phyloP scores from a whole-genome alignment of 306 rosid genomes.

The Lotus japonicus region DNA sequence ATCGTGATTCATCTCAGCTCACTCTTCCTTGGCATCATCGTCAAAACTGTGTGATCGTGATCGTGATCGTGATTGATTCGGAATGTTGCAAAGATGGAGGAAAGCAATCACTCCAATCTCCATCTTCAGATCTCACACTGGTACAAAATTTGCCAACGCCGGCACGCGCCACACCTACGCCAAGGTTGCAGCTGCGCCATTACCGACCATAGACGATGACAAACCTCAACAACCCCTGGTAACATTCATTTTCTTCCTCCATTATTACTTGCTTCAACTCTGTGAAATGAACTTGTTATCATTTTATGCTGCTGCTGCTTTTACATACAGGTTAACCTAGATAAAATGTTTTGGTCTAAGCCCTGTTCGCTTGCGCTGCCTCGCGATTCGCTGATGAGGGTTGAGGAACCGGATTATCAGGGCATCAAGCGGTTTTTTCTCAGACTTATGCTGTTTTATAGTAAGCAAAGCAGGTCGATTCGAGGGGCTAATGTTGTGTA shows the following conservation, averaged over 20 bases:
- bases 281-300: not conserved
- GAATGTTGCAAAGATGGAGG: conserved; percentile 66
- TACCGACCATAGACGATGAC: conserved; percentile 24
- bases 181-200: conserved; percentile 46
- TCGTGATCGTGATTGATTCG: not conserved
- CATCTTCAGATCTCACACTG: conserved; percentile 36
- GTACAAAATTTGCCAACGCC: conserved; percentile 18
- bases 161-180: conserved; percentile 41
- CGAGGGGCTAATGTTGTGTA: conserved; percentile 88
- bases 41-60: too few relatives aligned
- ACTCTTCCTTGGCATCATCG: too few relatives aligned
- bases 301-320: conserved; percentile 19
- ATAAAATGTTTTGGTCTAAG: conserved; percentile 76
- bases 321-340: conserved; percentile 62
- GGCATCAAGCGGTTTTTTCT: conserved; percentile 64
- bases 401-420: conserved; percentile 68
- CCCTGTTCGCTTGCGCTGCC: conserved; percentile 74
- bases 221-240: conserved; percentile 37
- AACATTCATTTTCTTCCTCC: conserved; percentile 18
- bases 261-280: not conserved
- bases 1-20: too few relatives aligned
- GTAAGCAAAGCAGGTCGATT: conserved; percentile 89
- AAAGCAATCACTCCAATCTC: conserved; percentile 41
- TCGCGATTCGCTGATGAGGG: conserved; percentile 55
- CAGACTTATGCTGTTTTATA: conserved; percentile 68